phyloP scores from a whole-genome alignment of 441 rosid species.

The Erodium trifolium region DNA sequence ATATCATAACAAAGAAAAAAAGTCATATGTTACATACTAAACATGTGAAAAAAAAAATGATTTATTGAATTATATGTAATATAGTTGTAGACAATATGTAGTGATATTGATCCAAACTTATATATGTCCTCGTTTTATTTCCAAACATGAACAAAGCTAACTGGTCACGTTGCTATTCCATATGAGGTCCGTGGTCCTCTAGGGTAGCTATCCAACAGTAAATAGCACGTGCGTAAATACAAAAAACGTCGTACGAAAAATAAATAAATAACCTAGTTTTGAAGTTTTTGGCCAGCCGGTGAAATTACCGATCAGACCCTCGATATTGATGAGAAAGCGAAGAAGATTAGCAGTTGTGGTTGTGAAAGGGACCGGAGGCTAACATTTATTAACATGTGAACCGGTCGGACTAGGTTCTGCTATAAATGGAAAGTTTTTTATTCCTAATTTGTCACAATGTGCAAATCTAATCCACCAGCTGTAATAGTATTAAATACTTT shows the following conservation, averaged over 20 bases:
- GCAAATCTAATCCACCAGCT: slow-evolving; percentile 10
- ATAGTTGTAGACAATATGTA: not conserved
- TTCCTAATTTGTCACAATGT: slow-evolving; percentile 22
- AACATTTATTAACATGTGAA: slow-evolving; percentile 28
- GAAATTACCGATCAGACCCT: no score
- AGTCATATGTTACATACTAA: no score
- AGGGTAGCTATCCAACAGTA: not conserved
- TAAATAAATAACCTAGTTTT: not conserved
- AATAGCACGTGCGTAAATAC: not conserved
- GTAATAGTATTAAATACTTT: not conserved
- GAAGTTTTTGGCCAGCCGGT: no score
- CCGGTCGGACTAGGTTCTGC: slow-evolving; percentile 23
- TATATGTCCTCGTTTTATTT: not conserved
- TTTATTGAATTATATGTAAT: no score
- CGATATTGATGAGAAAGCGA: no score
- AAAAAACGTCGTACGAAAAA: not conserved
- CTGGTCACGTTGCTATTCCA: not conserved
- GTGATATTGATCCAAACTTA: not conserved
- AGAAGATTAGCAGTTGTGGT: slow-evolving; percentile 10
- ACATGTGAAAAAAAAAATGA: no score
- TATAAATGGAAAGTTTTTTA: slow-evolving; percentile 28
- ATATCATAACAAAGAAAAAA: no score
- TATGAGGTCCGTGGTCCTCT: not conserved
- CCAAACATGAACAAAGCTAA: not conserved
- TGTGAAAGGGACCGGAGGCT: slow-evolving; percentile 7